Percentiles rank a stretch among this genome's conserved stretches.
phyloP scores from a whole-genome alignment of 371 early-diverging fungal genomes.

The Mucor piriformis region DNA sequence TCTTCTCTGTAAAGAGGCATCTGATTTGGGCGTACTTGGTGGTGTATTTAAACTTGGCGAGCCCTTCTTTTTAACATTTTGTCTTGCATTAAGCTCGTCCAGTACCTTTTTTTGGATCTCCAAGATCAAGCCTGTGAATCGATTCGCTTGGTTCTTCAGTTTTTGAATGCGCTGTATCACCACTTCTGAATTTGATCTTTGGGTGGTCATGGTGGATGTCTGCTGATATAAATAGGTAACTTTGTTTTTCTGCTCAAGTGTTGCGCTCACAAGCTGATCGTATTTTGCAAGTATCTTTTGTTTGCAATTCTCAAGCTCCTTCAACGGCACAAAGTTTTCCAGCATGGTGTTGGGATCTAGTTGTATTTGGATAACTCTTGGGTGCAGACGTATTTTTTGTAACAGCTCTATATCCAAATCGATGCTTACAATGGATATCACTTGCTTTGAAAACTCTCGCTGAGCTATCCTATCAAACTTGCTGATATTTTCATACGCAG shows the following conservation, averaged over 20 bases:
- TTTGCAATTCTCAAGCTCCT: constrained; percentile 2
- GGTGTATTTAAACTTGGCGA: no score
- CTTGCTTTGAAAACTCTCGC: constrained; percentile 24
- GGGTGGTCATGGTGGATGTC: constrained; percentile 1
- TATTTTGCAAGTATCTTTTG: neutral
- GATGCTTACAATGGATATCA: constrained; percentile 7
- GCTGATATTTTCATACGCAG: constrained; percentile 21
- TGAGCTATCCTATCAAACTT: constrained; percentile 34
- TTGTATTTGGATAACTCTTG: constrained; percentile 2
- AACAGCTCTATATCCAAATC: constrained; percentile 14
- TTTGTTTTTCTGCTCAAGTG: constrained; percentile 15
- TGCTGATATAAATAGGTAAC: constrained; percentile 14
- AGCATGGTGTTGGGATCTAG: constrained; percentile 1
- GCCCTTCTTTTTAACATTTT: neutral
- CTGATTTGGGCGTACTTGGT: neutral
- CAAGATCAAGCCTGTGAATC: constrained; percentile 6
- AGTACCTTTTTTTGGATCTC: constrained; percentile 7
- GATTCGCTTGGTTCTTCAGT: constrained; percentile 1
- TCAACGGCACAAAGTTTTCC: constrained; percentile 4
- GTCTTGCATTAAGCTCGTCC: neutral
- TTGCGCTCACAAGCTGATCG: constrained; percentile 11
- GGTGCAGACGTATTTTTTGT: constrained; percentile 12
- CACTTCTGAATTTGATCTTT: constrained; percentile 15
- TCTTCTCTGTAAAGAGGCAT: neutral
- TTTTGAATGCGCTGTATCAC: constrained; percentile 4